Base-by-base conservation (phyloP, 345 rosid species). In the Sonneratia alba region DNA sequence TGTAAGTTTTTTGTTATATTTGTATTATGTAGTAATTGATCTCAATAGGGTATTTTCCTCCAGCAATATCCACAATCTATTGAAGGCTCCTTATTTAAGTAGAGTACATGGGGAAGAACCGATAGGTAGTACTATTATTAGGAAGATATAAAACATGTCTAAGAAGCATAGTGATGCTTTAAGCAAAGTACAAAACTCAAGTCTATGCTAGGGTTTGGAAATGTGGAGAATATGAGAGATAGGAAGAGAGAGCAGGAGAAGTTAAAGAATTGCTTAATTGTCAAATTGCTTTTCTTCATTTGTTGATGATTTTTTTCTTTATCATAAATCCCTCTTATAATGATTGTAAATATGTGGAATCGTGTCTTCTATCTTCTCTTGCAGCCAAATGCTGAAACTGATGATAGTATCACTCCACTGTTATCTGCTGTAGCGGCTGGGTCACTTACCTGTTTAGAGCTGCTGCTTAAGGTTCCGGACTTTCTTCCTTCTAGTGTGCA, bases 361-460 rank as follows among this genome's bases (percentile, higher is more conserved):
- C 65, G 1, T 62, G 37, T 62, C 66, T 34, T 62, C 36, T 10
- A 61, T 61, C 18, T 27, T 61, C 18, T 61, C 37, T 65, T 86
- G 83, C 93, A 94, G 98, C 92, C 93, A 12, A 89, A 94, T 83
- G 83, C 87, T 43, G 96, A 85, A 81, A 94, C 95, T 11, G 97
- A 91, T 79, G 98, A 94, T 81, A 61, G 73, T 78, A 81, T 90
- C 74, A 91, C 98, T 13, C 97, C 97, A 8, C 62, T 94, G 63
- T 75, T 94, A 81, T 91, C 98, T 55, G 86, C 97, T 27, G 97
- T 94, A 0, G 98, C 98, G 40, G 98, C 98, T 5, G 87, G 88
- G 79, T 94, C 98, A 73, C 74, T 87, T 40, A 76, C 89, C 59
- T 88, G 96, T 83, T 73, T 85, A 73, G 96, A 91, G 71, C 81